Evolutionary conservation across 1,284 basidiomycete genomes (phyloP).

Genomic region (Fomes fomentarius): DNA sequence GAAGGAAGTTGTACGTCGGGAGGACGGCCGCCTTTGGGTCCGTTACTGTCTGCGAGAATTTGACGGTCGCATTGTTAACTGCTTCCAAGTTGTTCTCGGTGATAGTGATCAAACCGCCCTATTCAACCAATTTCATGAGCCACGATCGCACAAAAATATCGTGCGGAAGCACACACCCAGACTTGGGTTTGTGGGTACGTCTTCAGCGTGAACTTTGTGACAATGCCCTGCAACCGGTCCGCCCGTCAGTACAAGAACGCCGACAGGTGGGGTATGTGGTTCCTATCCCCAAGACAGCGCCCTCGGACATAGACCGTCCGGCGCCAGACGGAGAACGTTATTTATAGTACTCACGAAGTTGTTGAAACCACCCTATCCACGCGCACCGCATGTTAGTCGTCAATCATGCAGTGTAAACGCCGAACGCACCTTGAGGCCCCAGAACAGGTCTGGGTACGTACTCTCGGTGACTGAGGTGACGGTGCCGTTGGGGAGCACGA

Average conservation of each 20-base stretch:
- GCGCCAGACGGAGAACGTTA: neutral
- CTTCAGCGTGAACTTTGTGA: constrained; percentile 59
- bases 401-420: neutral
- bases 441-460: constrained; percentile 40
- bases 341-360: constrained; percentile 54
- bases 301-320: no score
- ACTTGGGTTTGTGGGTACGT: constrained; percentile 57
- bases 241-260: neutral
- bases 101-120: constrained; percentile 60
- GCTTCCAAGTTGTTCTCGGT: constrained; percentile 38
- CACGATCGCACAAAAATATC: neutral
- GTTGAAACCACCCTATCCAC: constrained; percentile 54
- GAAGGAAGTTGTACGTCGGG: constrained; percentile 52
- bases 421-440: constrained; percentile 41
- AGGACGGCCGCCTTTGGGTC: constrained; percentile 68
- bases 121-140: neutral
- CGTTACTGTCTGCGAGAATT: constrained; percentile 49
- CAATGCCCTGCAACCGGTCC: constrained; percentile 50
- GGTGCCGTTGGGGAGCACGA: constrained; percentile 46
- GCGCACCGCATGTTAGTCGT: no score
- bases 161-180: constrained; percentile 49
- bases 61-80: constrained; percentile 48
- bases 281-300: no score
- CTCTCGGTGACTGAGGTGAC: constrained; percentile 31
- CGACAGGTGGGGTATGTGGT: neutral